Evolutionary conservation across 2,329 filamentous ascomycete species (phyloP).

Genomic region (Colletotrichum ledebouriae): DNA sequence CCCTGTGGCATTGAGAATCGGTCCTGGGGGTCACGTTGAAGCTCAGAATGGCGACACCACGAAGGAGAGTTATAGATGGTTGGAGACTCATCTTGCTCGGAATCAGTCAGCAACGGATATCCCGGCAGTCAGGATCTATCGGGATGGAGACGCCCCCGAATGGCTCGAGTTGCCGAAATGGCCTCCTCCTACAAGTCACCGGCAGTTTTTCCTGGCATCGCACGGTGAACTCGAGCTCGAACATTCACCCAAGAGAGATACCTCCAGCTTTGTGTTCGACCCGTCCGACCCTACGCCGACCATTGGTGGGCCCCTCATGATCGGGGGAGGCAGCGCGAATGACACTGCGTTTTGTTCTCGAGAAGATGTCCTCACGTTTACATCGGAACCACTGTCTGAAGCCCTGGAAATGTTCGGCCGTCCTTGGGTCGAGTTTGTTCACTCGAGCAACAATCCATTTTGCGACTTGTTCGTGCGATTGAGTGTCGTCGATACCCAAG

Average conservation of each 20-base stretch:
- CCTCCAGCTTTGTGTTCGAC: constrained; percentile 44
- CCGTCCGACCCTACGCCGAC: constrained; percentile 46
- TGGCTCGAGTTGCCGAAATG: constrained; percentile 40
- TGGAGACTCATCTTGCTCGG: constrained; percentile 28
- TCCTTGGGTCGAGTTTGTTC: constrained; percentile 43
- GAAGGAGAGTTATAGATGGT: constrained; percentile 31
- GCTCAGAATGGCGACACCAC: constrained; percentile 14
- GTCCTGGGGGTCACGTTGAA: constrained; percentile 42
- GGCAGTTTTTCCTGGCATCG: constrained; percentile 27
- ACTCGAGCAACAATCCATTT: constrained; percentile 46
- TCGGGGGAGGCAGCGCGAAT: constrained; percentile 40
- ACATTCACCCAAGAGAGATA: neutral
- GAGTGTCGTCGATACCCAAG: constrained; percentile 45
- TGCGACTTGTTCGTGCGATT: constrained; percentile 47
- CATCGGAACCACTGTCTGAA: constrained; percentile 42
- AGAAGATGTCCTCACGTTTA: constrained; percentile 46
- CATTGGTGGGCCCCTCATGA: constrained; percentile 41
- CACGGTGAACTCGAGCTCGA: neutral
- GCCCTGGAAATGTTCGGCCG: constrained; percentile 44
- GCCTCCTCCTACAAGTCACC: constrained; percentile 32
- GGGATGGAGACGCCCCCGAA: constrained; percentile 39
- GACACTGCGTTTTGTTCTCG: constrained; percentile 43
- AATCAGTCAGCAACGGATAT: neutral
- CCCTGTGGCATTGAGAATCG: constrained; percentile 42
- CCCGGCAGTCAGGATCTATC: constrained; percentile 32